Conservation (phyloP, 441 rosid genomes). For the Corymbia citriodora region DNA sequence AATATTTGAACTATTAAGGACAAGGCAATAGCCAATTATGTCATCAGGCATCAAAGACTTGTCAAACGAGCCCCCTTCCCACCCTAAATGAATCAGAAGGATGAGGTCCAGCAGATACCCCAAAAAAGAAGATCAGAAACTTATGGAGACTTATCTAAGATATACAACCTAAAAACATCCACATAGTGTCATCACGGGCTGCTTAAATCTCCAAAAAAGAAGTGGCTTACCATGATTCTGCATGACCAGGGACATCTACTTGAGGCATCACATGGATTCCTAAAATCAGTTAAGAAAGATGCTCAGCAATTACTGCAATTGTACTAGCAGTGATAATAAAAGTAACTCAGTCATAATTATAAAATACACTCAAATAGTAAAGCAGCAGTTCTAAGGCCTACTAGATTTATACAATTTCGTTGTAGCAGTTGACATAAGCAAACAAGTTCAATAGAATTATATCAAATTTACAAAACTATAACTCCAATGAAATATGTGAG, state of each 20-base stretch:
- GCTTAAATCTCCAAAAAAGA: background rate
- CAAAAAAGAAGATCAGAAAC: constrained; percentile 14
- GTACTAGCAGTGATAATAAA: background rate
- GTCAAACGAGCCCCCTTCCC: background rate
- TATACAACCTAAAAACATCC: background rate
- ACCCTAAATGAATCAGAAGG: background rate
- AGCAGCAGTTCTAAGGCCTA: background rate
- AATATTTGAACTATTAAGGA: background rate
- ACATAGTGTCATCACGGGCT: background rate
- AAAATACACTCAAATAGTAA: background rate
- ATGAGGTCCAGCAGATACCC: background rate
- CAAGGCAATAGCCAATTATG: background rate
- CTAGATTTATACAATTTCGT: background rate
- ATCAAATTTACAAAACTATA: background rate
- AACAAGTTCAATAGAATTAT: background rate
- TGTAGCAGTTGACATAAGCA: background rate
- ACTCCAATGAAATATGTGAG: background rate
- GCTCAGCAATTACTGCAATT: background rate
- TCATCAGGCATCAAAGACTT: background rate
- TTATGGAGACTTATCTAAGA: background rate
- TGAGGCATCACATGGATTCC: constrained; percentile 96
- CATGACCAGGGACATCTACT: constrained; percentile 97
- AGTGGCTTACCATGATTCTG: constrained; percentile 78
- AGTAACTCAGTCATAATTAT: background rate
- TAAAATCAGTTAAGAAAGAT: constrained; percentile 26